Conservation (phyloP, 1,139 yeast species). For the Scheffersomyces lignicola region DNA sequence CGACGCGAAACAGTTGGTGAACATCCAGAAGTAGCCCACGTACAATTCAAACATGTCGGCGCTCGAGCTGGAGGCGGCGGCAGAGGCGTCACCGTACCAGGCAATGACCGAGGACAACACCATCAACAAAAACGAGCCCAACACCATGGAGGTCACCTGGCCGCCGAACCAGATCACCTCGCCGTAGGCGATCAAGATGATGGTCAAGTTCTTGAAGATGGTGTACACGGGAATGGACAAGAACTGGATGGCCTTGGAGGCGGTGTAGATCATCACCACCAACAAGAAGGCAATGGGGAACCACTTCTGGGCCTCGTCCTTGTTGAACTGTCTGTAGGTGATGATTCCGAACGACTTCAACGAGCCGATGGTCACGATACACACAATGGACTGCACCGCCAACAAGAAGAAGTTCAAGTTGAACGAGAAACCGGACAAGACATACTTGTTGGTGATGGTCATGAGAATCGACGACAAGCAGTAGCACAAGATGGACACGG, state of each 20-base stretch:
- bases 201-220: slow-evolving; percentile 95
- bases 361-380: slow-evolving; percentile 69
- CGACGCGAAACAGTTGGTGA: slow-evolving; percentile 86
- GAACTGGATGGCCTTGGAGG: slow-evolving; percentile 90
- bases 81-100: slow-evolving; percentile 78
- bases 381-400: slow-evolving; percentile 79
- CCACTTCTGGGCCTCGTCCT: slow-evolving; percentile 91
- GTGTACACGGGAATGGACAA: slow-evolving; percentile 95
- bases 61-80: slow-evolving; percentile 36
- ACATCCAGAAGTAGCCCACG: slow-evolving; percentile 96
- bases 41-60: slow-evolving; percentile 52
- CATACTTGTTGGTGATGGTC: slow-evolving; percentile 98
- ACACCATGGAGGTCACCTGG: slow-evolving; percentile 83
- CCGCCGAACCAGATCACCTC: slow-evolving; percentile 98
- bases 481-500: slow-evolving; percentile 81
- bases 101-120: slow-evolving; percentile 92
- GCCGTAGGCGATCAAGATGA: slow-evolving; percentile 95
- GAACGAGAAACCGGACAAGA: slow-evolving; percentile 77
- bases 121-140: slow-evolving; percentile 85
- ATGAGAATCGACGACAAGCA: slow-evolving; percentile 91
- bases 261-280: slow-evolving; percentile 94
- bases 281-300: slow-evolving; percentile 87
- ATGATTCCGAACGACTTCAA: slow-evolving; percentile 75
- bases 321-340: slow-evolving; percentile 82
- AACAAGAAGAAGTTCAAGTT: slow-evolving; percentile 89